Percentiles rank a stretch among this genome's conserved stretches.
Conservation (phyloP, 1,139 yeast genomes). For the Protomyces pachydermus region DNA sequence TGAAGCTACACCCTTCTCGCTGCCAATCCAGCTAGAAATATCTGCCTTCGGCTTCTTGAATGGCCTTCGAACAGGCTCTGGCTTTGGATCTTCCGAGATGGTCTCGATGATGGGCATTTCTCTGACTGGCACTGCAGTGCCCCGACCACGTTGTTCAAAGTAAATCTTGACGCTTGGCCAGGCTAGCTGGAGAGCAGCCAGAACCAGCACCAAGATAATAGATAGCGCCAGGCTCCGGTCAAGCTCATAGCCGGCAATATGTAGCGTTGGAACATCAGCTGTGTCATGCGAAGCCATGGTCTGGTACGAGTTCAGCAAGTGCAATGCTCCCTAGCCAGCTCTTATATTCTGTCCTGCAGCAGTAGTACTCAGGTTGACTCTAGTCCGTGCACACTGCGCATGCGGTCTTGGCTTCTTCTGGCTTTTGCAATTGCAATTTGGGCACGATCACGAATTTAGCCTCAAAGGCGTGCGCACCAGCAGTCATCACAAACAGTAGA, state of each 20-base stretch:
- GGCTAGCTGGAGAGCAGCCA: slow-evolving; percentile 12
- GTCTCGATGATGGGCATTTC: slow-evolving; percentile 25
- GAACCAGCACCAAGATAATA: neutral
- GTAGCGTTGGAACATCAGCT: neutral
- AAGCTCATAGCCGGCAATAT: slow-evolving; percentile 10
- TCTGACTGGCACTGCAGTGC: neutral
- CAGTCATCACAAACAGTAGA: no score
- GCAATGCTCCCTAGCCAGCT: no score
- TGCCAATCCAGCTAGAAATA: slow-evolving; percentile 11
- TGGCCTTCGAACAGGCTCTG: slow-evolving; percentile 1
- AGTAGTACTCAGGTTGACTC: no score
- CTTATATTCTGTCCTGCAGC: no score
- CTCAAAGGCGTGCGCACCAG: no score
- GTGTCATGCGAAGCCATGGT: neutral
- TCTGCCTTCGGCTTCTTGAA: slow-evolving; percentile 14
- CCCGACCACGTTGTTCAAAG: neutral
- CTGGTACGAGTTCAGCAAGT: no score
- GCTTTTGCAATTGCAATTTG: no score
- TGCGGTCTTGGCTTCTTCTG: no score
- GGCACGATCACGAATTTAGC: no score
- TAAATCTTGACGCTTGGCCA: slow-evolving; percentile 10
- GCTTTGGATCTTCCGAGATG: slow-evolving; percentile 13
- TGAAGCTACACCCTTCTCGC: neutral
- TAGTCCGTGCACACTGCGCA: no score
- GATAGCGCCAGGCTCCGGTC: slow-evolving; percentile 5